phyloP scores from a whole-genome alignment of 352 stramenopile species.

The Pilasporangium apinafurcum region DNA sequence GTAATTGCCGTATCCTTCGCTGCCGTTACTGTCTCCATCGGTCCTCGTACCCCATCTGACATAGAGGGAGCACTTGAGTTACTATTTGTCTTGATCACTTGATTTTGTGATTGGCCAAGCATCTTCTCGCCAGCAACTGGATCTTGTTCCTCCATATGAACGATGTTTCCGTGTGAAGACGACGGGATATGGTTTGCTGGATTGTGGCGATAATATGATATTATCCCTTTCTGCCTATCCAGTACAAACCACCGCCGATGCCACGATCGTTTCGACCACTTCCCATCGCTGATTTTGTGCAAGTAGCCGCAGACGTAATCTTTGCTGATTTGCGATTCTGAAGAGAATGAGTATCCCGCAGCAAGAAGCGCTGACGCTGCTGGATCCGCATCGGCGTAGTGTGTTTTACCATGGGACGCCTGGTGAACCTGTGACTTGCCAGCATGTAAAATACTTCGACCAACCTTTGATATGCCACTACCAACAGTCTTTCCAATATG shows the following conservation, averaged over 20 bases:
- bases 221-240: slow-evolving; percentile 57
- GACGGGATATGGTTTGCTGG: slow-evolving; percentile 59
- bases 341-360: slow-evolving; percentile 61
- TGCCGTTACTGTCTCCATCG: background rate
- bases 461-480: slow-evolving; percentile 74
- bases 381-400: too few relatives aligned
- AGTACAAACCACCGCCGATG: slow-evolving; percentile 84
- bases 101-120: background rate
- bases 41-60: background rate
- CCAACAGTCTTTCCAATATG: slow-evolving; percentile 76
- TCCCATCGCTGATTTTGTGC: slow-evolving; percentile 83
- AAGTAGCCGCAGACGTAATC: slow-evolving; percentile 81
- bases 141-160: slow-evolving; percentile 55
- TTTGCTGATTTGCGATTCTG: slow-evolving; percentile 69
- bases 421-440: slow-evolving; percentile 38
- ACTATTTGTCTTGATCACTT: background rate
- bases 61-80: too few relatives aligned
- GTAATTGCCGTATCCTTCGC: background rate
- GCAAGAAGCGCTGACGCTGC: slow-evolving; percentile 24
- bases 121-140: background rate
- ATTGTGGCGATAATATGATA: slow-evolving; percentile 82
- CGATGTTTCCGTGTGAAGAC: slow-evolving; percentile 60
- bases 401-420: slow-evolving; percentile 4
- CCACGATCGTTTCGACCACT: slow-evolving; percentile 79
- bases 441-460: slow-evolving; percentile 67